phyloP scores from a whole-genome alignment of 2,329 filamentous ascomycete species.

The Pyricularia pennisetigena region DNA sequence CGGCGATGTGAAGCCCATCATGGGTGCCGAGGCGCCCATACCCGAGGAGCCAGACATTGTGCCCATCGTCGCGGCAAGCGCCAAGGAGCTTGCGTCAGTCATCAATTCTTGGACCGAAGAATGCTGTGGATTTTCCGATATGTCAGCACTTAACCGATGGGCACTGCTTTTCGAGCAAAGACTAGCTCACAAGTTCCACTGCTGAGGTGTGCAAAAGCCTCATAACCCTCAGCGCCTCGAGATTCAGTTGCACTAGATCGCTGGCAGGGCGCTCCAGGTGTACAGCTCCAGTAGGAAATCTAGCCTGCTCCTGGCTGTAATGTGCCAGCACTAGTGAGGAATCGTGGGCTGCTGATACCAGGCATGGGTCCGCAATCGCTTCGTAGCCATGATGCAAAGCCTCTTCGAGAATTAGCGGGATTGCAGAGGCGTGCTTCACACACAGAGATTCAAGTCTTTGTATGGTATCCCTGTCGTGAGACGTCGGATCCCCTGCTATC shows the following conservation, averaged over 20 bases:
- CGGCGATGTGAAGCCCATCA: neutral
- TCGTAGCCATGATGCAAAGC: constrained; percentile 8
- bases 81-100: neutral
- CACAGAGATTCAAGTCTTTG: constrained; percentile 13
- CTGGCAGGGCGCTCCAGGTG: constrained; percentile 3
- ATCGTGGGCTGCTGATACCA: constrained; percentile 9
- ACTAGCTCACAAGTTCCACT: constrained; percentile 6
- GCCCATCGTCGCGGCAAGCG: neutral
- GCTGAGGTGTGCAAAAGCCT: constrained; percentile 8
- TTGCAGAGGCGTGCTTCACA: constrained; percentile 15
- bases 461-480: constrained; percentile 12
- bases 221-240: constrained; percentile 10
- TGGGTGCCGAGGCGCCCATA: neutral
- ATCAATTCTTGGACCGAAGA: neutral
- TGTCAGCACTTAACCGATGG: neutral
- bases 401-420: constrained; percentile 15
- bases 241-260: constrained; percentile 6
- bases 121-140: neutral
- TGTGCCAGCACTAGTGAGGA: constrained; percentile 8
- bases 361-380: constrained; percentile 9
- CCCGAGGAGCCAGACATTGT: neutral
- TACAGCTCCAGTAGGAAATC: neutral
- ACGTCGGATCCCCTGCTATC: constrained; percentile 6
- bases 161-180: neutral
- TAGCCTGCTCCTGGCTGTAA: constrained; percentile 3